Evolutionary conservation across 1,139 yeast species (phyloP).

Genomic region (Sugiyamaella neomexicana): DNA sequence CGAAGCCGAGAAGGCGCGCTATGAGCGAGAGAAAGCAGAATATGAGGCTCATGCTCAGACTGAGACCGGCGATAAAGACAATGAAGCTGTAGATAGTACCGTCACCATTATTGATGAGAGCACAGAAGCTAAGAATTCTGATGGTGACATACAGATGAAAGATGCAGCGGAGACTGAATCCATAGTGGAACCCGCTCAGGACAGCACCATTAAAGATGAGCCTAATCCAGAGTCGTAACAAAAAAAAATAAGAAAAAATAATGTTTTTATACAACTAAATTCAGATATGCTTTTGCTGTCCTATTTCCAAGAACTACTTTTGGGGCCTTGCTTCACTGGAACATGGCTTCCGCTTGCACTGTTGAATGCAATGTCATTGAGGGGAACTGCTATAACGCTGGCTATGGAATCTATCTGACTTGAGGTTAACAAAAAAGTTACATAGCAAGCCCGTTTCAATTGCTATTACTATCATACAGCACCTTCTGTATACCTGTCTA

Average conservation of each 20-base stretch:
- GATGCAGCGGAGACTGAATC: background rate
- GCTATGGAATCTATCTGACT: no score
- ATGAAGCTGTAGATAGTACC: background rate
- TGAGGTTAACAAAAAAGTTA: no score
- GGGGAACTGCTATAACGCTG: no score
- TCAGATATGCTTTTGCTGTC: no score
- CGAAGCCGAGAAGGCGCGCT: slow-evolving; percentile 77
- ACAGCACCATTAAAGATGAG: background rate
- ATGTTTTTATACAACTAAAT: background rate
- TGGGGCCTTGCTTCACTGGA: background rate
- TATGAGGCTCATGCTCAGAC: slow-evolving; percentile 46
- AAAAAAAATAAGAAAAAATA: no score
- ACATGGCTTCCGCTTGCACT: no score
- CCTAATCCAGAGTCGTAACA: background rate
- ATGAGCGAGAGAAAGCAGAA: slow-evolving; percentile 68
- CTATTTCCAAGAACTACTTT: no score
- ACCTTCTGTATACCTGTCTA: no score
- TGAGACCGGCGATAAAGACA: background rate
- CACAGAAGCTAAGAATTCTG: background rate
- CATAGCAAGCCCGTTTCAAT: no score
- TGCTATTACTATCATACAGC: no score
- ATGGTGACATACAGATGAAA: slow-evolving; percentile 6
- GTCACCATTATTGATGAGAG: background rate
- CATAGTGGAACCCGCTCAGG: background rate
- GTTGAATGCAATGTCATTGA: no score